phyloP scores from a whole-genome alignment of 2,329 filamentous ascomycete genomes.

The Xylariaceae sp. region DNA sequence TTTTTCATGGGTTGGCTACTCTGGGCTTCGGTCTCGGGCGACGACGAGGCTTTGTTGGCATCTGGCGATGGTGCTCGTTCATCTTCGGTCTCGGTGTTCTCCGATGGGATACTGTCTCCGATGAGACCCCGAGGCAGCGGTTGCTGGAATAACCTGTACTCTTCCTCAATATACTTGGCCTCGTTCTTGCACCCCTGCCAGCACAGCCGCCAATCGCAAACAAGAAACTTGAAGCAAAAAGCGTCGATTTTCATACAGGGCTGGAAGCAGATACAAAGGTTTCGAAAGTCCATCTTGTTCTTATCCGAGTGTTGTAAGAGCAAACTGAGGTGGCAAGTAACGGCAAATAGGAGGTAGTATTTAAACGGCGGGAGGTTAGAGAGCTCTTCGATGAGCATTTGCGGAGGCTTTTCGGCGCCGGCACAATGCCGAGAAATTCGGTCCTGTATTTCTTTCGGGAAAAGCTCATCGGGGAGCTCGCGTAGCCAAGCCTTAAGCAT shows the following conservation, averaged over 20 bases:
- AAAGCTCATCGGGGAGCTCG: conserved; percentile 88
- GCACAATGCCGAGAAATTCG: conserved; percentile 74
- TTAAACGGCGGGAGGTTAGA: conserved; percentile 94
- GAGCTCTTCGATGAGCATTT: conserved; percentile 82
- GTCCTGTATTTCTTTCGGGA: conserved; percentile 78
- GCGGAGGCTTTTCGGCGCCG: conserved; percentile 73
- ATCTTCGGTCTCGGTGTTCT: conserved; percentile 34
- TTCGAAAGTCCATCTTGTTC: conserved; percentile 98
- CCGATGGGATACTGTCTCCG: conserved; percentile 17
- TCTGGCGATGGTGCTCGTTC: conserved; percentile 62
- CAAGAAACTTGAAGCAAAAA: conserved; percentile 91
- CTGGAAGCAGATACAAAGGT: conserved; percentile 94
- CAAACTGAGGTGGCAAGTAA: conserved; percentile 90
- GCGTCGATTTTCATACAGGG: conserved; percentile 95
- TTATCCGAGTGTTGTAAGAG: conserved; percentile 86
- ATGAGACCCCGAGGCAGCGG: conserved; percentile 48
- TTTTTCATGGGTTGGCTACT: conserved; percentile 42
- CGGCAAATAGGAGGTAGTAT: conserved; percentile 95
- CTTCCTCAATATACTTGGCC: conserved; percentile 67
- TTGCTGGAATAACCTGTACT: conserved; percentile 57
- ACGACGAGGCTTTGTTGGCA: conserved; percentile 51
- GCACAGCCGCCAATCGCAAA: conserved; percentile 92
- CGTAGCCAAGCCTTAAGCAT: conserved; percentile 96
- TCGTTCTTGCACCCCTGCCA: conserved; percentile 96
- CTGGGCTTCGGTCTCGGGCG: conserved; percentile 25